Evolutionary conservation across 345 rosid species (phyloP).

Genomic region (Draba incana): DNA sequence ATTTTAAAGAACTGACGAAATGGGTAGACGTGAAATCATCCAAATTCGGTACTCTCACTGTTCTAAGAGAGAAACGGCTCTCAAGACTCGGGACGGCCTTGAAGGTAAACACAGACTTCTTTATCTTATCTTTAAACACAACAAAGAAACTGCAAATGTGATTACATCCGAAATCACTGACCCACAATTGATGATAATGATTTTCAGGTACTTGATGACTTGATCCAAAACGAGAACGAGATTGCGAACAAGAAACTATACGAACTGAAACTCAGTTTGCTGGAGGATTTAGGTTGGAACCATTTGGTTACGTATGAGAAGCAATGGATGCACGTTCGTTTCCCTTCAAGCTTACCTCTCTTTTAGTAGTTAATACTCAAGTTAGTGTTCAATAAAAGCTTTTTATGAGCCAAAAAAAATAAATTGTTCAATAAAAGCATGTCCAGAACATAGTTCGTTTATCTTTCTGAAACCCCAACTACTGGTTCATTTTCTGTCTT

Average conservation of each 20-base stretch:
- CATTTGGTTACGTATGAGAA: constrained; percentile 53
- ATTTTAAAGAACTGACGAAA: constrained; percentile 71
- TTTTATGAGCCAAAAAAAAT: too few species aligned
- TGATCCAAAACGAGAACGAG: constrained; percentile 77
- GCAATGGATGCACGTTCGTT: constrained; percentile 85
- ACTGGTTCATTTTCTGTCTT: too few species aligned
- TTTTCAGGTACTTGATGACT: constrained; percentile 65
- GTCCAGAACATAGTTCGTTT: not conserved
- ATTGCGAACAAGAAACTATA: constrained; percentile 79
- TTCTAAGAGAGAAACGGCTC: constrained; percentile 69
- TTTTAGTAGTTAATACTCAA: constrained; percentile 44
- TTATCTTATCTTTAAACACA: not conserved
- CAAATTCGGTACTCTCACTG: constrained; percentile 72
- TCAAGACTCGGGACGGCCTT: constrained; percentile 84
- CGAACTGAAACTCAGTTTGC: constrained; percentile 72
- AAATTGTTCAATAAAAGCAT: not conserved
- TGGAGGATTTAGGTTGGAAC: constrained; percentile 83
- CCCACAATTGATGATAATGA: constrained; percentile 4
- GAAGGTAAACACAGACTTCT: constrained; percentile 54
- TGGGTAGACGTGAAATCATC: constrained; percentile 89
- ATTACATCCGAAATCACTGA: constrained; percentile 6
- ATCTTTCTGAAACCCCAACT: too few species aligned
- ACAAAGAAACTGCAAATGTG: constrained; percentile 14
- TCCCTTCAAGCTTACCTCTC: constrained; percentile 75
- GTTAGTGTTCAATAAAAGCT: constrained; percentile 23